Conservation (phyloP, 345 rosid species). For the Melaleuca quinquenervia region DNA sequence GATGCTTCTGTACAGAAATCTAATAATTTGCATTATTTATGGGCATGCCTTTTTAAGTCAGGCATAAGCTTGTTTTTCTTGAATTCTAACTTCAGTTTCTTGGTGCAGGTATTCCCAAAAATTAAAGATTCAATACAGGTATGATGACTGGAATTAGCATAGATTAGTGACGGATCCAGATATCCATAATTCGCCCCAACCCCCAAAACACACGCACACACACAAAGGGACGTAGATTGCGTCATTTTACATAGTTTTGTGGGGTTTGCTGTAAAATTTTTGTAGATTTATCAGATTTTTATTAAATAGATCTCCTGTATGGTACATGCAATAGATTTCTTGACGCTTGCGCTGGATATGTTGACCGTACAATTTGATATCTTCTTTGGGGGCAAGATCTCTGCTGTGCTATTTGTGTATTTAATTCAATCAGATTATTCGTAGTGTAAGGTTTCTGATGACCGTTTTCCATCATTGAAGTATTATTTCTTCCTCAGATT, state of each 20-base stretch:
- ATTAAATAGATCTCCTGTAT: background rate
- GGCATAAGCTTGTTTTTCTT: background rate
- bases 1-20: background rate
- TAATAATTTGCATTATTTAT: background rate
- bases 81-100: conserved; percentile 6
- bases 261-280: background rate
- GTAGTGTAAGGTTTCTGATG: background rate
- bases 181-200: background rate
- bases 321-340: background rate
- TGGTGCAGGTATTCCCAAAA: conserved; percentile 82
- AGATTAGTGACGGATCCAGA: background rate
- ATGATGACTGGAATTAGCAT: background rate
- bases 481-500: background rate
- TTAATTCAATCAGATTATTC: background rate
- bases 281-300: background rate
- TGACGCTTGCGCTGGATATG: background rate
- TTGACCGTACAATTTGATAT: background rate
- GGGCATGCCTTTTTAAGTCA: background rate
- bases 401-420: background rate
- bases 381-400: background rate
- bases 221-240: background rate
- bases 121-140: conserved; percentile 86
- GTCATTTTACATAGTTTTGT: background rate
- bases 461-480: background rate
- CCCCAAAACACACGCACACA: background rate